Base-by-base conservation (phyloP, 140 eudicot species). In the Eryngium alpinum region DNA sequence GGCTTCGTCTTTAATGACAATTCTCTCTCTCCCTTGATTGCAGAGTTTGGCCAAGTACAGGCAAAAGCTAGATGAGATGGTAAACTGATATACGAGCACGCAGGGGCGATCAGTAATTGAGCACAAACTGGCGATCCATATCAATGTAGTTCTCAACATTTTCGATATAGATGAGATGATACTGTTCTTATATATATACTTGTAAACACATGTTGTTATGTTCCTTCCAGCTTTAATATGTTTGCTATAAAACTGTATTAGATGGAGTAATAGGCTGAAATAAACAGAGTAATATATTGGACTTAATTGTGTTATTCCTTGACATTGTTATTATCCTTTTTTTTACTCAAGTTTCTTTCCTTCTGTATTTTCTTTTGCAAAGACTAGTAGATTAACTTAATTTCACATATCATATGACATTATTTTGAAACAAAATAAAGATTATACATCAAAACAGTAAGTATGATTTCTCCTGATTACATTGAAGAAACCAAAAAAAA, bases 21-120 rank as follows among this genome's bases (percentile, higher is more conserved):
- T 50, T 10, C 3, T 51, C 5, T 16, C 43, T 17, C 28, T 63
- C n/a, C 78, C 28, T 60, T 34, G 2, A n/a, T 76, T 76, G 91
- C 97, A 95, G 99, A 83, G 83, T 75, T 88, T 95, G 92, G 99
- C 99, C n/a, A 89, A 86, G 75, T 95, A 95, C 92, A 92, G 99
- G 87, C 90, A 91, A 79, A 92, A 91, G 92, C 81, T 95, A 80
- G 99, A 95, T 79, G 97, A 90, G 84, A 92, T 85, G 97, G 78
- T 85, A 57, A 83, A 90, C 43, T 88, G 85, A 85, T 79, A 43
- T 5, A n/a, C 31, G 70, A 53, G 70, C 78, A 73, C 65, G 28
- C 9, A 43, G 34, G 79, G 79, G 13, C 34, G 16, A 75, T 51
- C 31, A 10, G 52, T n/a, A 62, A 21, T 17, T 16, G 33, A 38